These are phyloP conservation scores for Moricandia moricandioides DNA, from an alignment of 345 rosid species.

Conservation along the genomic window DNA sequence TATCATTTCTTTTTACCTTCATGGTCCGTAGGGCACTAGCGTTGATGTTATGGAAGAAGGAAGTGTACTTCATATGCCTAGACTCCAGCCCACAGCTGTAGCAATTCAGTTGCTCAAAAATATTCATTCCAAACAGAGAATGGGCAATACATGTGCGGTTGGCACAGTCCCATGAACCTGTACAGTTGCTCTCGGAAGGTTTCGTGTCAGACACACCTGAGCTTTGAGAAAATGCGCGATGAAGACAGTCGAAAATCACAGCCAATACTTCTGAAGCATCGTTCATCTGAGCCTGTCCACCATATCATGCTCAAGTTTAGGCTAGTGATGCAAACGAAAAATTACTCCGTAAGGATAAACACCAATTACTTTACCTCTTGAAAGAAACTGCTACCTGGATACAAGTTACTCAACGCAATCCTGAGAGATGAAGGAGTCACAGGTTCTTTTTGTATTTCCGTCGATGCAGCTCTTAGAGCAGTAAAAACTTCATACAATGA, in stretches of 20 bases:
- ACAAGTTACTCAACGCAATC: conserved; percentile 83
- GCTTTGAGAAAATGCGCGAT: conserved; percentile 66
- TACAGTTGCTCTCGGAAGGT: conserved; percentile 56
- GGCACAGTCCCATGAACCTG: conserved; percentile 81
- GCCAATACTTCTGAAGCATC: conserved; percentile 97
- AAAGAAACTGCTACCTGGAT: conserved; percentile 86
- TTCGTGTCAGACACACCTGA: conserved; percentile 59
- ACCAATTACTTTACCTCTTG: conserved; percentile 63
- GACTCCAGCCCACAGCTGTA: conserved; percentile 75
- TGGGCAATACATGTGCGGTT: conserved; percentile 71
- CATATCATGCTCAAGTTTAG: conserved; percentile 10
- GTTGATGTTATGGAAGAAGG: conserved; percentile 90
- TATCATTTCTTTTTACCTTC: conserved; percentile 58
- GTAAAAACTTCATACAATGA: conserved; percentile 68
- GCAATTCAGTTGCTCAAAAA: conserved; percentile 81
- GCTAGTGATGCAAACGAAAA: neutral
- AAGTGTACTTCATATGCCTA: conserved; percentile 81
- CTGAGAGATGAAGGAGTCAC: conserved; percentile 87
- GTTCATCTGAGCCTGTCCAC: conserved; percentile 91
- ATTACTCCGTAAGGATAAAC: neutral
- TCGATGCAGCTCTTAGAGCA: conserved; percentile 61
- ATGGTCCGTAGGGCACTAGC: conserved; percentile 83
- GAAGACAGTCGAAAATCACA: conserved; percentile 89
- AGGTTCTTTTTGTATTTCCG: conserved; percentile 59
- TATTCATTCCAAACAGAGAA: conserved; percentile 88